Base-by-base conservation (phyloP, 345 rosid genomes). In the Cochlearia excelsa region DNA sequence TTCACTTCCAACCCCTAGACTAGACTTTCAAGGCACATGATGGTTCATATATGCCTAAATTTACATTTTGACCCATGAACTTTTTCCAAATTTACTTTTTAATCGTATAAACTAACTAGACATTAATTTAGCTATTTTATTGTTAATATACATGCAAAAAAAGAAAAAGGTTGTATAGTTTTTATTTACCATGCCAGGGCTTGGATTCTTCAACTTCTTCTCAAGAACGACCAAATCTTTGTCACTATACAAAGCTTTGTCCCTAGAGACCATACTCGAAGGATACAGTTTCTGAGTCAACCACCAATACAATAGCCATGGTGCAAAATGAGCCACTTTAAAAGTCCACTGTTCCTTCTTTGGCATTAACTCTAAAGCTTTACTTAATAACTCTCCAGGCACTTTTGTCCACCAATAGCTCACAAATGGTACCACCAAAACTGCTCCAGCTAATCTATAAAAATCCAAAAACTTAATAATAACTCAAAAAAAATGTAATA, bases 301-400 rank as follows among this genome's bases (percentile, higher is more conserved):
- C 95, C 95, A 92, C 93, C 93, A 84, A 78, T 86, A 59, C 51
- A 88, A 70, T 28, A 92, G 38, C 90, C 95, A 88, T 6, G 95
- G 98, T 35, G 75, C 60, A 29, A 78, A 71, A 72, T 79, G 81
- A 33, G 93, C 95, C 16, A 92, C 72, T 23, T 71, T 65, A 67
- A 79, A 86, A 6, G 87, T 59, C 93, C 89, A 77, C 30, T 74
- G 83, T 62, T 88, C 82, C 1, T 62, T 46, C 5, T 16, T 37
- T 30, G 61, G 81, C 53, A 83, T 58, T 74, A 31, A 74, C 51
- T 67, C 27, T 0, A 88, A 57, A 7, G 74, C 69, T 54, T 66
- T 66, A 30, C 50, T 78, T 9, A 79, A 28, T 39, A 86, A n/a
- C 29, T 66, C 66, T 4, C 78, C 37, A 61, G 96, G 95, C 33